Evolutionary conservation across 352 stramenopile species (phyloP), one percentile per base, ranked within the genome.

Genomic region (Pythium myriotylum): DNA sequence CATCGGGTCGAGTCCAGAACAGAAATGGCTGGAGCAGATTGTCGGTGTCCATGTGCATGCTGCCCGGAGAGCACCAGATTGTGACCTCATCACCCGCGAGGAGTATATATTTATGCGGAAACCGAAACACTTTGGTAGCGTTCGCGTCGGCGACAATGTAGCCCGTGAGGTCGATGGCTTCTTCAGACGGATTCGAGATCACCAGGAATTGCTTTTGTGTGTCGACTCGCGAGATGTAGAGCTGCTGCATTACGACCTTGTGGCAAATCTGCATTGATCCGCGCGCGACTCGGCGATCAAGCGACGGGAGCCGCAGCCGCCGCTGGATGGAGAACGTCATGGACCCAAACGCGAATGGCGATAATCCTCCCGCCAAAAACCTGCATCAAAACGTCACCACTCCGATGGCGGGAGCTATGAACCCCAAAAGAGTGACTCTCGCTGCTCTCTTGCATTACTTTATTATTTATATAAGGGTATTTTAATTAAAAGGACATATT

Each of bases 231-330:
- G 84, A 91, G 49, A 95, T 75, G 70, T 93, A 95, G n/a, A 95
- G 74, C 70, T 92, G 79, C 61, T 91, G 84, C 82, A 95, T 93
- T 39, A 91, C 77, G 52, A 91, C 72, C 47, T 88, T 88, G 60
- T 91, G 84, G 68, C 81, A 91, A 49, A 95, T 89, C 58, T 95
- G 86, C 82, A 91, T 90, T 32, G 80, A 79, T 12, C 77, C 82
- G 24, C 86, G 86, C 37, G 83, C 76, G 37, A 92, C 84, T 35
- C 77, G 79, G 33, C 72, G 79, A 61, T 95, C 86, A 27, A 95
- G 70, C 49, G 66, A 29, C 45, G 70, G 71, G 48, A 92, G 64
- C 20, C 83, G 74, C 61, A 92, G 67, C 32, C 85, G 80, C 46
- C 85, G 79, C 57, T 83, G 71, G 48, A 89, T 67, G 39, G 76